phyloP scores from a whole-genome alignment of 768 basidiomycete species.

The Porphyrellus cyaneotinctus region DNA sequence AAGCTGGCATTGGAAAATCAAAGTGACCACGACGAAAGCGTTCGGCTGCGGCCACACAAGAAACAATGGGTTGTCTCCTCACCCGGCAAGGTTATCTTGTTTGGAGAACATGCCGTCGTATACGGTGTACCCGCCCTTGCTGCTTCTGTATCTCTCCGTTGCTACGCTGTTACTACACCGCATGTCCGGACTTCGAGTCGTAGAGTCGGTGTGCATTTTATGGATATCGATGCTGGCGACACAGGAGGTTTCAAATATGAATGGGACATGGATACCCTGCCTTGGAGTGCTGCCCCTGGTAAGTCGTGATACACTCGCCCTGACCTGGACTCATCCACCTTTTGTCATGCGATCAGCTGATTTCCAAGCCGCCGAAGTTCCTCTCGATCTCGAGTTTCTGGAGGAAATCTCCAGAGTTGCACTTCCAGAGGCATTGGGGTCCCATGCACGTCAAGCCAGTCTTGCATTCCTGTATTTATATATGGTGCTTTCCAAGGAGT shows the following conservation, averaged over 20 bases:
- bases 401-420: constrained; percentile 57
- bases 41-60: constrained; percentile 24
- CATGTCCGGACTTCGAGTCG: constrained; percentile 45
- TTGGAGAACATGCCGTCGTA: constrained; percentile 98
- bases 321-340: not conserved
- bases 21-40: constrained; percentile 3
- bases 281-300: constrained; percentile 70
- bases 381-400: constrained; percentile 69
- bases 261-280: constrained; percentile 74
- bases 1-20: constrained; percentile 47
- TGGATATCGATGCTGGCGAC: constrained; percentile 54
- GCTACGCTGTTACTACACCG: constrained; percentile 80
- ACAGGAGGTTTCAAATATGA: constrained; percentile 58
- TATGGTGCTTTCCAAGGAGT: constrained; percentile 55
- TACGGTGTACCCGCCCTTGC: constrained; percentile 97
- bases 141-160: constrained; percentile 91
- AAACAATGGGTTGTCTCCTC: constrained; percentile 87
- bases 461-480: constrained; percentile 92
- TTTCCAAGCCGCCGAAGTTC: constrained; percentile 22
- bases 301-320: not conserved
- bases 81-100: constrained; percentile 96
- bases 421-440: constrained; percentile 29
- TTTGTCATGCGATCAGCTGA: constrained; percentile 2
- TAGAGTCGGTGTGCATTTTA: constrained; percentile 54
- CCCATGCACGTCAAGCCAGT: constrained; percentile 43